These are phyloP conservation scores for Eimeria sp. DNA, from an alignment of 169 alveolate species.

Conservation along the genomic window DNA sequence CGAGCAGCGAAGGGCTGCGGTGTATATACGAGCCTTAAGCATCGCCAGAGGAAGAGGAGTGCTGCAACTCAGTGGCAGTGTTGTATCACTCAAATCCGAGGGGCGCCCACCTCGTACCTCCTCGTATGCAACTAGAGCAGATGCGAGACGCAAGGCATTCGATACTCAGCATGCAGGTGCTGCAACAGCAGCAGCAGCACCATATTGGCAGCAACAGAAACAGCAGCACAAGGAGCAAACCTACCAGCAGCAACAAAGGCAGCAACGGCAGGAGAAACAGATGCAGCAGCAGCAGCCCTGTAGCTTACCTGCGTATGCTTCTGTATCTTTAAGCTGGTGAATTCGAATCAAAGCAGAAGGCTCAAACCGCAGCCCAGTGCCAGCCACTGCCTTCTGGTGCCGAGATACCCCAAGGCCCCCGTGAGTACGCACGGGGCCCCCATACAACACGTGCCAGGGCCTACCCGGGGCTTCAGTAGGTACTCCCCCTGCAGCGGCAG, in stretches of 20 bases:
- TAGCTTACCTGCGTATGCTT: conserved; percentile 36
- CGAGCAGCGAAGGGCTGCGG: conserved; percentile 32
- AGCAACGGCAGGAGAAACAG: neutral
- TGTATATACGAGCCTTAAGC: conserved; percentile 23
- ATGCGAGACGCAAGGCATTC: neutral
- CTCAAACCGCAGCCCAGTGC: conserved; percentile 42
- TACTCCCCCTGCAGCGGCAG: neutral
- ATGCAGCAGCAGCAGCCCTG: neutral
- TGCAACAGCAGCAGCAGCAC: neutral
- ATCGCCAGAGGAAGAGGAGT: conserved; percentile 41
- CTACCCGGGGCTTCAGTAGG: neutral
- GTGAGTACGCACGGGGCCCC: conserved; percentile 38
- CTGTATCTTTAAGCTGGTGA: neutral
- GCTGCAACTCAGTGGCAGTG: conserved; percentile 40
- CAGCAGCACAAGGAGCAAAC: neutral
- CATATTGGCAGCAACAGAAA: neutral
- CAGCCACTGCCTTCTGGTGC: conserved; percentile 22
- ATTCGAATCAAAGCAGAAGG: neutral
- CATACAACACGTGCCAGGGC: conserved; percentile 18
- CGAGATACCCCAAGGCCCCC: conserved; percentile 67
- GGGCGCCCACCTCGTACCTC: conserved; percentile 19
- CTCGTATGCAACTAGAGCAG: conserved; percentile 36
- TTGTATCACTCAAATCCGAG: conserved; percentile 23
- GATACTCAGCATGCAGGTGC: neutral
- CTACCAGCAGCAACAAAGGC: neutral